These are phyloP conservation scores for Fusarium falciforme DNA, from an alignment of 2,329 filamentous ascomycete species.

Conservation along the genomic window DNA sequence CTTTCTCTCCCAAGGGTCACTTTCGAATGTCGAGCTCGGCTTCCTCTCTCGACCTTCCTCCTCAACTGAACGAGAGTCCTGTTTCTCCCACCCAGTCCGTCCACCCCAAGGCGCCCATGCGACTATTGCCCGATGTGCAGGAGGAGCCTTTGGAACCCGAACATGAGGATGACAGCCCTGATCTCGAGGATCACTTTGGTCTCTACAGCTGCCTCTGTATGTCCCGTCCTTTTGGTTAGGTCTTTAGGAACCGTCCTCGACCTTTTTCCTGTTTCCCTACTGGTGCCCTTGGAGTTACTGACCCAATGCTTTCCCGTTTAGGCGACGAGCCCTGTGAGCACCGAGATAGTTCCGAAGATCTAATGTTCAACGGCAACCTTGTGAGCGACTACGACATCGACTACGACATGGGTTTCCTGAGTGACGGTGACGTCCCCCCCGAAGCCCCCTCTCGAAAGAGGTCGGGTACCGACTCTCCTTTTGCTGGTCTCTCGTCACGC, in stretches of 20 bases:
- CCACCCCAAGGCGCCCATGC: slow-evolving; percentile 67
- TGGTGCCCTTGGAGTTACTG: slow-evolving; percentile 22
- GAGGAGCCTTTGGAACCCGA: slow-evolving; percentile 83
- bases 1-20: slow-evolving; percentile 74
- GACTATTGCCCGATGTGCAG: slow-evolving; percentile 81
- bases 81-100: slow-evolving; percentile 63
- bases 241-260: slow-evolving; percentile 6
- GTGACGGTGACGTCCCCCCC: slow-evolving; percentile 68
- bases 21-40: slow-evolving; percentile 77
- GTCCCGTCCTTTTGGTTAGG: slow-evolving; percentile 50
- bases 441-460: slow-evolving; percentile 63
- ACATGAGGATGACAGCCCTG: slow-evolving; percentile 64
- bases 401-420: slow-evolving; percentile 75
- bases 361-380: slow-evolving; percentile 50
- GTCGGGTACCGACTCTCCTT: slow-evolving; percentile 66
- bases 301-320: slow-evolving; percentile 47
- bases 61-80: slow-evolving; percentile 58
- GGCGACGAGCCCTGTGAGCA: slow-evolving; percentile 73
- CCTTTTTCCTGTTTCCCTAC: slow-evolving; percentile 7
- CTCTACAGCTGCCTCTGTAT: slow-evolving; percentile 80
- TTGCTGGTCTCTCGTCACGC: slow-evolving; percentile 72
- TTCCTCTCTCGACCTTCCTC: slow-evolving; percentile 78
- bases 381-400: slow-evolving; percentile 62
- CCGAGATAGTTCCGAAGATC: slow-evolving; percentile 57
- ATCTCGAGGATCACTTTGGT: slow-evolving; percentile 51